These are phyloP conservation scores for Aspergillus pseudoglaucus DNA, from an alignment of 2,329 filamentous ascomycete genomes.

Conservation along the genomic window DNA sequence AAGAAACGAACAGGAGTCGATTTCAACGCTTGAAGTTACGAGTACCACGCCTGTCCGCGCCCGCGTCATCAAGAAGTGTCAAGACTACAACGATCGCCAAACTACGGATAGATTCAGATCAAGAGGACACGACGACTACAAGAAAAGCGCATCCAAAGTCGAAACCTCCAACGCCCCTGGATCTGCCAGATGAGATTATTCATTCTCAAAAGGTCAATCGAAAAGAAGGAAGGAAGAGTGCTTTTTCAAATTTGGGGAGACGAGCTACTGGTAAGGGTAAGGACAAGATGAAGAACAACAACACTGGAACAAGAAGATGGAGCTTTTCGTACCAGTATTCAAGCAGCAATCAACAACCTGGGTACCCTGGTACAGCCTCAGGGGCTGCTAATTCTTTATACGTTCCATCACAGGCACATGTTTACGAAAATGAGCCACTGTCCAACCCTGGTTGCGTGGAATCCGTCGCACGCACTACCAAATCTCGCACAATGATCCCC, in stretches of 20 bases:
- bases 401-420: not conserved
- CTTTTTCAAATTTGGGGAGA: slow-evolving; percentile 8
- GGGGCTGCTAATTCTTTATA: not conserved
- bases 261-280: not conserved
- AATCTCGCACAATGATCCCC: not conserved
- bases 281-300: too few species aligned
- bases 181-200: slow-evolving; percentile 2
- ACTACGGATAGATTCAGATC: not conserved
- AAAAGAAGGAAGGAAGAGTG: slow-evolving; percentile 10
- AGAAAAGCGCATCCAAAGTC: not conserved
- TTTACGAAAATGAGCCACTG: not conserved
- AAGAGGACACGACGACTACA: not conserved
- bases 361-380: not conserved
- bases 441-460: not conserved
- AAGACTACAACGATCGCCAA: slow-evolving; percentile 1
- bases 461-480: not conserved
- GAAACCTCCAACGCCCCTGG: slow-evolving; percentile 10
- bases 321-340: too few species aligned
- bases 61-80: not conserved
- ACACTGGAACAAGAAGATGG: too few species aligned
- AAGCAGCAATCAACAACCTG: too few species aligned
- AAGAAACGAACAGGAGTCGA: not conserved
- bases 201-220: slow-evolving; percentile 11
- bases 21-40: not conserved
- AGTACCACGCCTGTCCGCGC: not conserved